Evolutionary conservation across 148 eudicot genomes (phyloP).

Genomic region (Agrostemma githago): DNA sequence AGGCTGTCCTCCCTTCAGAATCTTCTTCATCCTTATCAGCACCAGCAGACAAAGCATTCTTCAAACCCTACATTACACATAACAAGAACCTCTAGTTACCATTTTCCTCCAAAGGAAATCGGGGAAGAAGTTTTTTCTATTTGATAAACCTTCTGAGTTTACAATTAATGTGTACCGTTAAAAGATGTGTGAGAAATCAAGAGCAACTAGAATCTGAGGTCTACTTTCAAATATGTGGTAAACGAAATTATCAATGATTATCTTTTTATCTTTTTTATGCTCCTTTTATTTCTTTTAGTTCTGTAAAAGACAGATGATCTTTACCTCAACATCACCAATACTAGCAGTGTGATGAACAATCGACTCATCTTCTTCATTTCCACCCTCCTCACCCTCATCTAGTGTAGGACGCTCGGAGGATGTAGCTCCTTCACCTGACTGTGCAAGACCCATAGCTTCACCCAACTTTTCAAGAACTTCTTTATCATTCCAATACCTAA

Average conservation of each 20-base stretch:
- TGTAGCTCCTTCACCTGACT: constrained; percentile 52
- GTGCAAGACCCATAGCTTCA: constrained; percentile 94
- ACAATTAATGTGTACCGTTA: background rate
- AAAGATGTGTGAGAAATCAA: no score
- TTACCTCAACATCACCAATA: constrained; percentile 85
- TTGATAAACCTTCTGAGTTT: background rate
- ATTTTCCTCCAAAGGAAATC: no score
- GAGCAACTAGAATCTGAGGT: background rate
- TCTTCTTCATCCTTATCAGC: constrained; percentile 91
- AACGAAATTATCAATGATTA: background rate
- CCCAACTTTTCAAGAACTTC: constrained; percentile 90
- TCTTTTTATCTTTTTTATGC: background rate
- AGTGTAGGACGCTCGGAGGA: constrained; percentile 47
- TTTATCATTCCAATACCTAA: constrained; percentile 94
- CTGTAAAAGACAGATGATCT: background rate
- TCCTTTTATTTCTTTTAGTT: background rate
- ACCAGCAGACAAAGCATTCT: constrained; percentile 68
- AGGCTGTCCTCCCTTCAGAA: constrained; percentile 93
- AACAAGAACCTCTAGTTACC: background rate
- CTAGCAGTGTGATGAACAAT: constrained; percentile 95
- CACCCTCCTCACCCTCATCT: constrained; percentile 72
- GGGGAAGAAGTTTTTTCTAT: background rate
- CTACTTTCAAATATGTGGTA: background rate
- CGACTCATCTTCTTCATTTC: constrained; percentile 87
- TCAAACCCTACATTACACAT: constrained; percentile 49